These are phyloP conservation scores for Rhizomucor miehei DNA, from an alignment of 371 early-diverging fungal genomes.

Conservation along the genomic window DNA sequence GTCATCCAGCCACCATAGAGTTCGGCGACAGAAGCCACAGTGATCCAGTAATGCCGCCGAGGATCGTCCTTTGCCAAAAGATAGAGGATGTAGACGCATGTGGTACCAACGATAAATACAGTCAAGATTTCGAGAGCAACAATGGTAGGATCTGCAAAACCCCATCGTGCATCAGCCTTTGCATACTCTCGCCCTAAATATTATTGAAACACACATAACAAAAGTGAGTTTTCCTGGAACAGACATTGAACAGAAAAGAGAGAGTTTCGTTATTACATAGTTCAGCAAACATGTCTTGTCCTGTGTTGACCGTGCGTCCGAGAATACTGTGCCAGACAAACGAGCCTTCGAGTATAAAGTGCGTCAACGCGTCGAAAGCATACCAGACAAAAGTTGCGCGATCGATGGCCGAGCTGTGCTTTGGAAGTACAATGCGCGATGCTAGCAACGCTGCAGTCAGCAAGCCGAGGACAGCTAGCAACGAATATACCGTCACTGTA, in stretches of 20 bases:
- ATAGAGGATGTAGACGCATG: constrained; percentile 19
- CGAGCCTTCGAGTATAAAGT: constrained; percentile 30
- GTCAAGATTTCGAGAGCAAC: constrained; percentile 30
- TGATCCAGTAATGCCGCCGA: constrained; percentile 24
- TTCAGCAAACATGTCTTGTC: constrained; percentile 21
- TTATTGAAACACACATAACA: neutral
- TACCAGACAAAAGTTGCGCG: constrained; percentile 28
- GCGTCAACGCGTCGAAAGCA: constrained; percentile 26
- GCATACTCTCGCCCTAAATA: constrained; percentile 37
- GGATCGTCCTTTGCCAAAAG: constrained; percentile 17
- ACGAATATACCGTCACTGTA: constrained; percentile 11
- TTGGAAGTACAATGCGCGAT: constrained; percentile 18
- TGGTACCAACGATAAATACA: constrained; percentile 17
- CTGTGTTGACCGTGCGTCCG: constrained; percentile 22
- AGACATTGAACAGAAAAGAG: neutral
- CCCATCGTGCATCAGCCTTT: constrained; percentile 36
- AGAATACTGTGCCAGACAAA: constrained; percentile 26
- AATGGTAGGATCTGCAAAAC: constrained; percentile 26
- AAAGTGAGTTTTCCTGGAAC: neutral
- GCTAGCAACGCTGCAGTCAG: constrained; percentile 10
- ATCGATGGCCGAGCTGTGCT: constrained; percentile 18
- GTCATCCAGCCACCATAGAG: constrained; percentile 39
- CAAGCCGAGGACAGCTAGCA: constrained; percentile 12
- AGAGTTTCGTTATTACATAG: constrained; percentile 17
- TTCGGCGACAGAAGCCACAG: constrained; percentile 25